Base-by-base conservation (phyloP, 148 eudicot species). In the Arbutus unedo region DNA sequence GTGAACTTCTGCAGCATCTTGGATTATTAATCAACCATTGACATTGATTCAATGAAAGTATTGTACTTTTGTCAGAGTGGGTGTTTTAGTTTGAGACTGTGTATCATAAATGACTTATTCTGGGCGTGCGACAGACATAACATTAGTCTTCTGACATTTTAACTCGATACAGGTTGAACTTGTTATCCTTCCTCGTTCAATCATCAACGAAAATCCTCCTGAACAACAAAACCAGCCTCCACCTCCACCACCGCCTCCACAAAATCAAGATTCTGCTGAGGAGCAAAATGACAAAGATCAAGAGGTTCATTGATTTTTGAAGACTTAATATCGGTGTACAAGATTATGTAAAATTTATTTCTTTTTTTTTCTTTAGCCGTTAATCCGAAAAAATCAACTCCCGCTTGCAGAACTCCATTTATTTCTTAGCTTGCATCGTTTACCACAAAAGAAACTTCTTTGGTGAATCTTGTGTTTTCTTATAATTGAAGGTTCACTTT, bases 161-260 rank as follows among this genome's bases (percentile, higher is more conserved):
- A 62, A 71, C 38, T 80, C 75, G 79, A 80, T 86, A 82, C 93
- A 96, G 99, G 99, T 96, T 53, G 99, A 96, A 83, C 91, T 94
- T 82, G 99, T 96, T 72, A 96, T 96, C 84, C 98, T 96, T 87
- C 98, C 99, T 76, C 98, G 99, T 71, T 96, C 99, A 72, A 91
- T 85, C 73, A 70, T 94, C 84, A 91, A 62, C 49, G 98, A 96
- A 77, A 91, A 60, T 47, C 99, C 98, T 38, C 94, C 95, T 13
- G 97, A 93, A 25, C 91, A 90, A 81, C 97, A 92, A 88, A 90
- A 94, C 64, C 94, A 94, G 90, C 98, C 95, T 23, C 98, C 99
- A 8, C 99, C 98, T 71, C 98, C 98, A 18, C 99, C 99, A 64
- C 99, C 99, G 8, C 98, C 98, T 79, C 98, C 90, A 70, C 99